phyloP scores from a whole-genome alignment of 495 filamentous ascomycete species.

The Haplographium delicatum region DNA sequence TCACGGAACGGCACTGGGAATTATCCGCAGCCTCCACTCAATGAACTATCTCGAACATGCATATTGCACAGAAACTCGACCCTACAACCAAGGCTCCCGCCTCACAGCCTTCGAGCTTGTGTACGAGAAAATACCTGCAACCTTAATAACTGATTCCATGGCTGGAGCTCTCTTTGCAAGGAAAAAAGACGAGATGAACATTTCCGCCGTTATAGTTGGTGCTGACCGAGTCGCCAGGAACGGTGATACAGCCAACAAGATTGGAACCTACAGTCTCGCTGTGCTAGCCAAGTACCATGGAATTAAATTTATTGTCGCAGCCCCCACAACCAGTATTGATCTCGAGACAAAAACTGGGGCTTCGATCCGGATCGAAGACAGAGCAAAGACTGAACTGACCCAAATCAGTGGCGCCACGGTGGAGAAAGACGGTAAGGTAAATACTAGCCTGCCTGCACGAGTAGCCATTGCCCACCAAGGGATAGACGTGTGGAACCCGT shows the following conservation, averaged over 20 bases:
- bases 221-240: slow-evolving; percentile 94
- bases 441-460: slow-evolving; percentile 51
- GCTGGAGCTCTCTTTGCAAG: slow-evolving; percentile 70
- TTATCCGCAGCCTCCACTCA: slow-evolving; percentile 78
- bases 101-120: slow-evolving; percentile 94
- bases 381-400: slow-evolving; percentile 71
- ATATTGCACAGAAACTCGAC: slow-evolving; percentile 94
- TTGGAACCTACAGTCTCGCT: slow-evolving; percentile 90
- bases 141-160: slow-evolving; percentile 95
- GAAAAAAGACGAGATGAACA: slow-evolving; percentile 49
- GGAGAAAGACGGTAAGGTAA: slow-evolving; percentile 40
- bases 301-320: slow-evolving; percentile 91
- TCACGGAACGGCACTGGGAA: slow-evolving; percentile 91
- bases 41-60: slow-evolving; percentile 63
- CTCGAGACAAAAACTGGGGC: slow-evolving; percentile 66
- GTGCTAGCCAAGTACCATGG: slow-evolving; percentile 81
- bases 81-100: slow-evolving; percentile 95
- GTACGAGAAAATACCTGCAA: slow-evolving; percentile 88
- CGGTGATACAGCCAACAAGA: slow-evolving; percentile 97
- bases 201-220: slow-evolving; percentile 86
- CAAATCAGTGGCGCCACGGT: slow-evolving; percentile 70
- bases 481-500: slow-evolving; percentile 90
- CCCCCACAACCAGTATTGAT: slow-evolving; percentile 91
- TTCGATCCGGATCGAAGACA: slow-evolving; percentile 84
- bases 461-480: slow-evolving; percentile 76